Base-by-base conservation (phyloP, 2,329 filamentous ascomycete species). In the Beauveria scarabaeidicola region DNA sequence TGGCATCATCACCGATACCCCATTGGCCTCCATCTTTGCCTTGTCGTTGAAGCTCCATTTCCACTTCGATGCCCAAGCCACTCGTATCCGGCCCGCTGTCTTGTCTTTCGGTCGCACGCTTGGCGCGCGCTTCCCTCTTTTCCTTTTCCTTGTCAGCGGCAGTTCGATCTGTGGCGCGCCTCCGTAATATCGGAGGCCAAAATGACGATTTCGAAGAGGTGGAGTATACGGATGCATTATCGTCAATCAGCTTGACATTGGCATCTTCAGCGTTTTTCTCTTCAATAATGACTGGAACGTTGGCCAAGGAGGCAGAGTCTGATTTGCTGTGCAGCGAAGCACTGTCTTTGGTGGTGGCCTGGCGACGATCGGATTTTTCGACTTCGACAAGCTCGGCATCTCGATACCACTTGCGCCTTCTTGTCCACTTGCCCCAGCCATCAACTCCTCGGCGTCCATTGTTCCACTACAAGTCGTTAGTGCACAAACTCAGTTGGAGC, bases 341-440 rank as follows among this genome's bases (percentile, higher is more conserved):
- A 70, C 74, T 75, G 62, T 70, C 74, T 63, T 77, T 73, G 59
- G 69, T 67, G 19, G 67, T 62, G 2, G 74, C 71, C 60, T 67
- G 73, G 64, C 74, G 75, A 52, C 66, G 51, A 5, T 70, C 61
- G 2, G 63, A 40, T 68, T 70, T 70, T 21, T 77, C 74, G 10
- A 87, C 76, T 69, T 99, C 94, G 38, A 97, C 90, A 3, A 99
- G 82, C 75, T 99, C 94, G 10, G 94, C 94, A 69, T 97, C 94
- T 43, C 94, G 89, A 69, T 91, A 94, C 94, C 94, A 99, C 74
- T 97, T 97, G 63, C 94, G 79, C 23, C 94, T 85, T 15, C 94
- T 84, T 0, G 94, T 99, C 80, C 96, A 99, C 60, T 91, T 86
- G 44, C 90, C 90, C 94, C 94, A 99, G 57, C 92, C 90, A 67